Evolutionary conservation across 1,284 basidiomycete species (phyloP).

Genomic region (Schizophyllum amplum): DNA sequence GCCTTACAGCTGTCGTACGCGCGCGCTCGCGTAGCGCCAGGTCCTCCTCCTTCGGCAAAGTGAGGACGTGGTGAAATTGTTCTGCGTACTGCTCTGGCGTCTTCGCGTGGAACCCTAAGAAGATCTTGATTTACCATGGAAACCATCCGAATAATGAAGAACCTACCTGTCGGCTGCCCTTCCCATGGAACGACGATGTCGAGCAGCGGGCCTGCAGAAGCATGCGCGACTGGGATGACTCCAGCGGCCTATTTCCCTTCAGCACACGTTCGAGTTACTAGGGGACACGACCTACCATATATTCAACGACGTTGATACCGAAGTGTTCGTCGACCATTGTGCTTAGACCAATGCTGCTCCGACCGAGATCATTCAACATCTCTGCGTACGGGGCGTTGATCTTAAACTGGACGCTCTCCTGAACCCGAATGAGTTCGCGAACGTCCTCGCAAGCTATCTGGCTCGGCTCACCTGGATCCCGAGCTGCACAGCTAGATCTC

Average conservation of each 20-base stretch:
- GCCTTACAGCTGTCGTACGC: slow-evolving; percentile 57
- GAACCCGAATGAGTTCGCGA: slow-evolving; percentile 5
- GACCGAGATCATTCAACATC: slow-evolving; percentile 63
- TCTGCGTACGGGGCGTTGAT: slow-evolving; percentile 78
- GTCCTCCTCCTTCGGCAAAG: slow-evolving; percentile 47
- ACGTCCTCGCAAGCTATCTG: slow-evolving; percentile 6
- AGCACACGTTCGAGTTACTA: slow-evolving; percentile 1
- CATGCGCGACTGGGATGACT: slow-evolving; percentile 87
- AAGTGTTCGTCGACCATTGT: slow-evolving; percentile 99
- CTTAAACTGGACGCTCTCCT: slow-evolving; percentile 72
- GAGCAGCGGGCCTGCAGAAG: slow-evolving; percentile 84
- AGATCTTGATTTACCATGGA: not conserved
- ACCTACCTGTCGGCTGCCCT: slow-evolving; percentile 59
- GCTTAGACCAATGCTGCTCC: slow-evolving; percentile 80
- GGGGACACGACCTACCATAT: slow-evolving; percentile 61
- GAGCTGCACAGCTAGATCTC: slow-evolving; percentile 52
- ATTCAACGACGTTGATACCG: slow-evolving; percentile 97
- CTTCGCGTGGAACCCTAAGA: slow-evolving; percentile 75
- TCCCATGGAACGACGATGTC: slow-evolving; percentile 86
- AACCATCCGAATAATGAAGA: not conserved
- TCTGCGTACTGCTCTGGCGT: slow-evolving; percentile 63
- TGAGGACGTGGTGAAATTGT: slow-evolving; percentile 60
- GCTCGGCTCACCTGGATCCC: slow-evolving; percentile 62
- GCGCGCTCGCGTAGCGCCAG: slow-evolving; percentile 62
- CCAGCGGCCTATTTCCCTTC: slow-evolving; percentile 70